These are phyloP conservation scores for Kazachstania viticola DNA, from an alignment of 805 yeast genomes.

Conservation along the genomic window DNA sequence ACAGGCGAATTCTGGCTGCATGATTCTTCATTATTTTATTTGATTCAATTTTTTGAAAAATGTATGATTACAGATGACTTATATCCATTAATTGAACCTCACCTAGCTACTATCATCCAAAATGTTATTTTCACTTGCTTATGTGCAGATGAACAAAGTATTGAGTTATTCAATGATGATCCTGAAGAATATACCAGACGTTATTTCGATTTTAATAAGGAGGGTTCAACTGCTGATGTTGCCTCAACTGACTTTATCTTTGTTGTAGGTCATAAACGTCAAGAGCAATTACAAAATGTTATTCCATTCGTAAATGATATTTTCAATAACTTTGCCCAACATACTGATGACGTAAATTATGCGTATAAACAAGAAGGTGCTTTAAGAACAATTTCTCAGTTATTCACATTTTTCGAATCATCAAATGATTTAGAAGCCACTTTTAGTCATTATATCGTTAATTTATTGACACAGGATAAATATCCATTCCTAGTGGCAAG, in stretches of 20 bases:
- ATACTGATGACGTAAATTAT: conserved; percentile 24
- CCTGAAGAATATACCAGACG: conserved; percentile 76
- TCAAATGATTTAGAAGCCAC: conserved; percentile 52
- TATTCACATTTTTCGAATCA: conserved; percentile 32
- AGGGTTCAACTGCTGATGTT: conserved; percentile 56
- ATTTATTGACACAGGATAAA: conserved; percentile 43
- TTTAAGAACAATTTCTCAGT: conserved; percentile 63
- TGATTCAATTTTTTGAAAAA: conserved; percentile 54
- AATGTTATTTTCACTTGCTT: conserved; percentile 68
- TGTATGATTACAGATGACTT: conserved; percentile 44
- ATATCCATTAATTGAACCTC: conserved; percentile 57
- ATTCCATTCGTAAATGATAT: conserved; percentile 46
- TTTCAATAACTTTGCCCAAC: conserved; percentile 26
- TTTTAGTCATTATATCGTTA: conserved; percentile 47
- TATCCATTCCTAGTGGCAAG: conserved; percentile 62
- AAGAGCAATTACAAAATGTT: conserved; percentile 43
- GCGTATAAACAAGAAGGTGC: conserved; percentile 75
- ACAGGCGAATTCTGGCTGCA: conserved; percentile 47
- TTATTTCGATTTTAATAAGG: conserved; percentile 54
- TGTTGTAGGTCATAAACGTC: conserved; percentile 45
- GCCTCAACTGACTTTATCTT: conserved; percentile 71
- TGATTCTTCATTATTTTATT: conserved; percentile 47
- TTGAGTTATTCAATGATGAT: conserved; percentile 68
- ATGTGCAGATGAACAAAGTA: conserved; percentile 51
- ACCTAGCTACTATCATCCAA: conserved; percentile 49